phyloP scores from a whole-genome alignment of 2,329 filamentous ascomycete genomes.

The Neofusicoccum umdonicola region DNA sequence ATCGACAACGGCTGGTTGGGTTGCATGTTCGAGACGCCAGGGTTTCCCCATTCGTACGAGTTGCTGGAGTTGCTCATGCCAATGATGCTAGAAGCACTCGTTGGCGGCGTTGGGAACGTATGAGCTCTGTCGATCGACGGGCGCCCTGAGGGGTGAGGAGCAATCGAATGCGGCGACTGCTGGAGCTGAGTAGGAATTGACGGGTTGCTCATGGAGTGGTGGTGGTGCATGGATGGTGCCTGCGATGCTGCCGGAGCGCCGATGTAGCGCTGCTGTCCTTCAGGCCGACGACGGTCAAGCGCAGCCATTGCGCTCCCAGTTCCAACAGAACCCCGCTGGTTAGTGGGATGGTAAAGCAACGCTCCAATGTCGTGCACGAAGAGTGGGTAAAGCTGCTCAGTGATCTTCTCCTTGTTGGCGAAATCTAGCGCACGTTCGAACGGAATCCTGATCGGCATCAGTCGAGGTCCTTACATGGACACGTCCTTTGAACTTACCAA shows the following conservation, averaged over 20 bases:
- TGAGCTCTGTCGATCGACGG: conserved; percentile 80
- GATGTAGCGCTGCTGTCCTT: conserved; percentile 53
- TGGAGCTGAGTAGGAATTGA: conserved; percentile 57
- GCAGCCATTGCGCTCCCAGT: conserved; percentile 66
- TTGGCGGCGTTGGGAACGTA: conserved; percentile 90
- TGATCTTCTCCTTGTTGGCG: conserved; percentile 99
- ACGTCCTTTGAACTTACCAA: conserved; percentile 61
- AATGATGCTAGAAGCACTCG: conserved; percentile 85
- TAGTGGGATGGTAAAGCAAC: conserved; percentile 88
- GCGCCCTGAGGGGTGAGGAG: conserved; percentile 58
- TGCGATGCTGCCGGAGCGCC: conserved; percentile 58
- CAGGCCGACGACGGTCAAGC: conserved; percentile 64
- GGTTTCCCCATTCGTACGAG: conserved; percentile 73
- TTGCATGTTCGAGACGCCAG: conserved; percentile 44
- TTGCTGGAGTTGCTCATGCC: conserved; percentile 70
- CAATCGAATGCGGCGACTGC: conserved; percentile 65
- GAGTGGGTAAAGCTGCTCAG: conserved; percentile 87
- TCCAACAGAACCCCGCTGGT: conserved; percentile 76
- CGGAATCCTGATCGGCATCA: conserved; percentile 69
- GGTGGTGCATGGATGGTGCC: conserved; percentile 70
- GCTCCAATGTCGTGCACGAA: conserved; percentile 98
- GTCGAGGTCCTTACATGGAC: neutral
- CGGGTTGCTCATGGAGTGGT: conserved; percentile 63
- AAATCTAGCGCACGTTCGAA: conserved; percentile 98
- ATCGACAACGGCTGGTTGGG: conserved; percentile 74